Conservation (phyloP, 2,329 filamentous ascomycete genomes). For the Alternaria brassicae region DNA sequence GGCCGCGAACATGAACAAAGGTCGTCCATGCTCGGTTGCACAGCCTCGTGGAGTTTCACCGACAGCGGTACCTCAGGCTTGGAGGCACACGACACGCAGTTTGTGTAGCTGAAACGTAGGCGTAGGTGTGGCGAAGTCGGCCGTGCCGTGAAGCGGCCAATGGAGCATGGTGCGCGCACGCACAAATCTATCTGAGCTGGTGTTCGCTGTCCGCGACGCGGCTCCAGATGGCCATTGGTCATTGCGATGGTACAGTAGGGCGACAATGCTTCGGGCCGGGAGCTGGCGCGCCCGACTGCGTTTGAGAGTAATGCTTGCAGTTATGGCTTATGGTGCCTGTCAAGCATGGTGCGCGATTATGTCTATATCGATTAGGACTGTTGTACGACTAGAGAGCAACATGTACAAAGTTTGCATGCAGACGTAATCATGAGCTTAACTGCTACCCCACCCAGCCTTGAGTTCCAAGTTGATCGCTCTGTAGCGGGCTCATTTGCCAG, state of each 20-base stretch:
- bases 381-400: not conserved
- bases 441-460: constrained; percentile 5
- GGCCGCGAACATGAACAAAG: not conserved
- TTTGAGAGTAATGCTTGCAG: not conserved
- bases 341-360: not conserved
- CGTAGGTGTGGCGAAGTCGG: constrained; percentile 22
- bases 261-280: not conserved
- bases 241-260: not conserved
- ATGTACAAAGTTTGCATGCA: constrained; percentile 14
- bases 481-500: constrained; percentile 21
- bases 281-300: not conserved
- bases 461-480: constrained; percentile 15
- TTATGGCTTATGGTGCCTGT: not conserved
- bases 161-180: constrained; percentile 7
- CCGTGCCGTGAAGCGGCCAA: constrained; percentile 14
- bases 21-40: constrained; percentile 4
- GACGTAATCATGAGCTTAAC: constrained; percentile 17
- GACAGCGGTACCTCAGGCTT: constrained; percentile 12
- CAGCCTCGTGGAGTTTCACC: constrained; percentile 12
- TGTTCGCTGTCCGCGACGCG: not conserved
- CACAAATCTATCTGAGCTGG: not conserved
- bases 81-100: constrained; percentile 5
- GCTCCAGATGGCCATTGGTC: not conserved
- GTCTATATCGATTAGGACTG: not conserved
- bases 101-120: constrained; percentile 20